A percentile compares a stretch with the other conserved stretches of the same genome.
Evolutionary conservation across 805 yeast species (phyloP).

Genomic region (Wickerhamiella musiphila): DNA sequence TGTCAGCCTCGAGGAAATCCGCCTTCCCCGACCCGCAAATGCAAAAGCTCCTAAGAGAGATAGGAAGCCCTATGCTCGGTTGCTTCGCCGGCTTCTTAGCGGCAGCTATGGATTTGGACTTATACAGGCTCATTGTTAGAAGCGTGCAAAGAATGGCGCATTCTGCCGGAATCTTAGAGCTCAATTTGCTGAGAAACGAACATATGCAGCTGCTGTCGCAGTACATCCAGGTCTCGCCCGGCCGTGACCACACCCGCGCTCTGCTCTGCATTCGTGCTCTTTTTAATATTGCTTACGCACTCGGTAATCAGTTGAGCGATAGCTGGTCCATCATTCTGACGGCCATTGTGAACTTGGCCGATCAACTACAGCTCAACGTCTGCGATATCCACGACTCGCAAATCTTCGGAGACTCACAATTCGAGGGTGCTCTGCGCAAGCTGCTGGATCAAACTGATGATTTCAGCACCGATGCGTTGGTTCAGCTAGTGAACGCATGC

Average conservation of each 20-base stretch:
- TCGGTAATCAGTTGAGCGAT: conserved; percentile 53
- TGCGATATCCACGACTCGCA: conserved; percentile 1
- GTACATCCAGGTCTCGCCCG: conserved; percentile 1
- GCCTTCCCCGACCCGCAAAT: conserved; percentile 2
- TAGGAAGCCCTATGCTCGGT: conserved; percentile 22
- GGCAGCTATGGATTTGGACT: conserved; percentile 50
- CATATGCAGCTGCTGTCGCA: conserved; percentile 23
- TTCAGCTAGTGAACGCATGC: conserved; percentile 31
- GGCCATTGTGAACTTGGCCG: conserved; percentile 8
- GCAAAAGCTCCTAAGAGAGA: conserved; percentile 3
- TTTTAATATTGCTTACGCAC: conserved; percentile 54
- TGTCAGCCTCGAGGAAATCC: conserved; percentile 29
- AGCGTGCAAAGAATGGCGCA: conserved; percentile 70
- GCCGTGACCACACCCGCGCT: conserved; percentile 41
- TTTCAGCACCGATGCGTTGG: conserved; percentile 35
- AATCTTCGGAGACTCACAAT: conserved; percentile 19
- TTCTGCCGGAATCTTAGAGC: conserved; percentile 58
- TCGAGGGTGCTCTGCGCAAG: conserved; percentile 41
- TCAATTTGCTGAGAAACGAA: conserved; percentile 40
- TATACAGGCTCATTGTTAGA: conserved; percentile 49
- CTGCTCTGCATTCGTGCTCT: conserved; percentile 64
- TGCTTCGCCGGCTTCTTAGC: conserved; percentile 37
- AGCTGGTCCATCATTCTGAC: conserved; percentile 48
- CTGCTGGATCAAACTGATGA: conserved; percentile 44
- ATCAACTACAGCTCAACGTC: conserved; percentile 2